Conservation (phyloP, 345 rosid genomes). For the Stellera chamaejasme region DNA sequence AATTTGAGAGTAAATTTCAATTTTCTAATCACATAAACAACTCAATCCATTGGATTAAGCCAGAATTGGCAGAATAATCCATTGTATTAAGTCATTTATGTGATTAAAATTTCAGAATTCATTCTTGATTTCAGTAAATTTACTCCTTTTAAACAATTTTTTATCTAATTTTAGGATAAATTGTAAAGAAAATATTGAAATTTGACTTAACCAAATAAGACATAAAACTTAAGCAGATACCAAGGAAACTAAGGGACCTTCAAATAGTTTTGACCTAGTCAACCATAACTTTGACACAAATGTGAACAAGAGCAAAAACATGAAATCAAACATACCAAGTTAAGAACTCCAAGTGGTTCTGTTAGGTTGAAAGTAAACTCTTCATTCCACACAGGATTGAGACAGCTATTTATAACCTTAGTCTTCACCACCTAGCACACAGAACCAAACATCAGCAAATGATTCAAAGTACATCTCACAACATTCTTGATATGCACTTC, state of each 20-base stretch:
- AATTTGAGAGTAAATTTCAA: too few relatives aligned
- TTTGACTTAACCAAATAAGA: neutral
- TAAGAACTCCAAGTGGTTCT: conserved; percentile 59
- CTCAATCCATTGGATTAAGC: too few relatives aligned
- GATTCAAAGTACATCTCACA: too few relatives aligned
- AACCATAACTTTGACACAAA: too few relatives aligned
- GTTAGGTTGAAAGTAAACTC: conserved; percentile 64
- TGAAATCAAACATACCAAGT: conserved; percentile 34
- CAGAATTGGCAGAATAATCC: too few relatives aligned
- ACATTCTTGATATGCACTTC: too few relatives aligned
- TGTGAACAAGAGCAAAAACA: neutral
- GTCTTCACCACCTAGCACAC: conserved; percentile 71
- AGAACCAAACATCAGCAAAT: conserved; percentile 10
- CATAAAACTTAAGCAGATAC: neutral
- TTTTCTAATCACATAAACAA: too few relatives aligned
- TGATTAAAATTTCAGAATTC: too few relatives aligned
- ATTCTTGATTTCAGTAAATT: too few relatives aligned
- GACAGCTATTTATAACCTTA: conserved; percentile 83
- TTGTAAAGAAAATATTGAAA: neutral
- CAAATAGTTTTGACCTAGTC: too few relatives aligned
- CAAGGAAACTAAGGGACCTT: neutral
- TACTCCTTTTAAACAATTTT: too few relatives aligned
- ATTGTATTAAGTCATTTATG: too few relatives aligned
- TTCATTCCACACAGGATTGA: conserved; percentile 96
- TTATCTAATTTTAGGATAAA: neutral